phyloP scores from a whole-genome alignment of 495 filamentous ascomycete genomes.

The Bryoglossum gracile region DNA sequence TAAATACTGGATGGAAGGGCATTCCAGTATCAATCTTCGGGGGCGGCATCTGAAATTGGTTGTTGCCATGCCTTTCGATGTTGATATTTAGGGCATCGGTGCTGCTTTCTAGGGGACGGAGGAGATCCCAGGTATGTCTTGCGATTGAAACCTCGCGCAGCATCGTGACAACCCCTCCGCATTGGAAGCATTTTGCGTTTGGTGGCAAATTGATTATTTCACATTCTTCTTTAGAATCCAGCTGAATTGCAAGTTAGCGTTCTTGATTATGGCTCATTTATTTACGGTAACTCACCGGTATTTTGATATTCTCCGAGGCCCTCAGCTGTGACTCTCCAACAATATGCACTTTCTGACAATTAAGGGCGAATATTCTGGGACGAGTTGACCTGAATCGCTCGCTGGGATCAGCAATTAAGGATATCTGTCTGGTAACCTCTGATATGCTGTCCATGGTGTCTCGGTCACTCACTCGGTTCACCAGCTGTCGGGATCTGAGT shows the following conservation, averaged over 20 bases:
- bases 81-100: constrained; percentile 31
- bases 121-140: constrained; percentile 28
- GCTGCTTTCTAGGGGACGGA: constrained; percentile 28
- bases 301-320: constrained; percentile 15
- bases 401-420: constrained; percentile 28
- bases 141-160: constrained; percentile 27
- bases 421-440: constrained; percentile 26
- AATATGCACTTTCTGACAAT: constrained; percentile 28
- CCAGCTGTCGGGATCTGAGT: constrained; percentile 26
- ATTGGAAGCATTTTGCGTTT: constrained; percentile 26
- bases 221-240: constrained; percentile 4
- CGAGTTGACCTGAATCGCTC: constrained; percentile 20
- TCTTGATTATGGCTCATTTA: too few relatives aligned
- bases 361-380: constrained; percentile 28
- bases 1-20: constrained; percentile 17
- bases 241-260: constrained; percentile 11
- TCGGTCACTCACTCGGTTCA: constrained; percentile 30
- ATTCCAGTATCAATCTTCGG: constrained; percentile 25
- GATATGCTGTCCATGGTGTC: constrained; percentile 29
- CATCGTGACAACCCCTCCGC: constrained; percentile 25
- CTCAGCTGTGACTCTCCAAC: constrained; percentile 29
- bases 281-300: constrained; percentile 21
- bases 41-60: constrained; percentile 27
- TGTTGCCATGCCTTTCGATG: constrained; percentile 30
- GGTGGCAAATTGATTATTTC: constrained; percentile 22